These are phyloP conservation scores for Cladophialophora psammophila DNA, from an alignment of 2,329 filamentous ascomycete genomes.

Conservation along the genomic window DNA sequence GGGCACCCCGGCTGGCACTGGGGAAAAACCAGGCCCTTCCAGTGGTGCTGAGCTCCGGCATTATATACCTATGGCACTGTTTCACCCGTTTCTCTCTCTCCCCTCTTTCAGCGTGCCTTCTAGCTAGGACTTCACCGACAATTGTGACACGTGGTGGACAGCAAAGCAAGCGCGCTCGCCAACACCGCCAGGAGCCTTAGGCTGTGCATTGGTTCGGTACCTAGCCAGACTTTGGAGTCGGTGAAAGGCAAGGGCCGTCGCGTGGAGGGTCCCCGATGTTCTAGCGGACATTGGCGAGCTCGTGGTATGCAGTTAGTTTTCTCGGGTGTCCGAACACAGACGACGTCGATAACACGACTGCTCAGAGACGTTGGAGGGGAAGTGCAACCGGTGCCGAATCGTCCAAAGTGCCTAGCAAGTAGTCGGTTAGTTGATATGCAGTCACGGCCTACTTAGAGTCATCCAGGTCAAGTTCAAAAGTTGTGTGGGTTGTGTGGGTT, in stretches of 20 bases:
- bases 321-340: too few relatives aligned
- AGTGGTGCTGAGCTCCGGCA: neutral
- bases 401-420: too few relatives aligned
- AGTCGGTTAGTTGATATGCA: too few relatives aligned
- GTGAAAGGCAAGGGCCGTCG: constrained; percentile 5
- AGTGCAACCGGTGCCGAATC: too few relatives aligned
- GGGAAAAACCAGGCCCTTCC: neutral
- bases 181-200: neutral
- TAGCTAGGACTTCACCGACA: constrained; percentile 2
- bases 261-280: neutral
- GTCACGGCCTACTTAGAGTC: too few relatives aligned
- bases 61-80: neutral
- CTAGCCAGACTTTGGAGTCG: neutral
- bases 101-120: neutral
- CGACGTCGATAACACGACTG: too few relatives aligned
- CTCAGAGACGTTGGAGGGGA: too few relatives aligned
- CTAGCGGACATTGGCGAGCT: neutral
- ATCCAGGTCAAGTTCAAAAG: too few relatives aligned
- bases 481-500: too few relatives aligned
- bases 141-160: constrained; percentile 9
- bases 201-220: neutral
- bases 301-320: too few relatives aligned
- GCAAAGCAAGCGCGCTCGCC: constrained; percentile 4
- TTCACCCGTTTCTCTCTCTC: neutral
- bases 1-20: neutral